Evolutionary conservation across 1,284 basidiomycete species (phyloP).

Genomic region (Trichosporon coremiiforme): DNA sequence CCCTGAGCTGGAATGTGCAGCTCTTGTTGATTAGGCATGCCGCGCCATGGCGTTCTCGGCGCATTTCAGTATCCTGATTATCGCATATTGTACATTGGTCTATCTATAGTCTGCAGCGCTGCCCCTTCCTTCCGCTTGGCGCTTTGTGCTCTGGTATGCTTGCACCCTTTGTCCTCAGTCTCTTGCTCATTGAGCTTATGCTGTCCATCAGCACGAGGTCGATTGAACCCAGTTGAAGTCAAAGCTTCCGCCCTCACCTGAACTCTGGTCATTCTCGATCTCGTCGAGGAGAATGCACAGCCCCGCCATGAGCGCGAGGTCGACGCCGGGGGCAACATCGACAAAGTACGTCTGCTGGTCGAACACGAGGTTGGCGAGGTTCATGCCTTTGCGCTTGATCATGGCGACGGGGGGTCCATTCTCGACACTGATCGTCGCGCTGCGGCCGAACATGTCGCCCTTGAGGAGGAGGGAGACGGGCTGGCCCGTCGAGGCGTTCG

Average conservation of each 20-base stretch:
- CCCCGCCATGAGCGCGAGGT: slow-evolving; percentile 56
- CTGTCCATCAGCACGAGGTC: too few species aligned
- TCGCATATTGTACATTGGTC: not conserved
- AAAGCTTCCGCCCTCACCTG: not conserved
- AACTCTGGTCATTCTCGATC: slow-evolving; percentile 41
- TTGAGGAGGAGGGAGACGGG: slow-evolving; percentile 39
- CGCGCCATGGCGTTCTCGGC: not conserved
- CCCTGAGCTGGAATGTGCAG: not conserved
- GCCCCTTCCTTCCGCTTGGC: too few species aligned
- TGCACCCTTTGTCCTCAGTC: too few species aligned
- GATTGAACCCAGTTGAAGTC: too few species aligned
- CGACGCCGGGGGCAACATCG: slow-evolving; percentile 56
- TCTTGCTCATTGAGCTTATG: too few species aligned
- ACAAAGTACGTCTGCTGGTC: slow-evolving; percentile 55
- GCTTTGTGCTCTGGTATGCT: too few species aligned
- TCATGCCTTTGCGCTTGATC: slow-evolving; percentile 47
- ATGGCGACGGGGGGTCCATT: slow-evolving; percentile 46
- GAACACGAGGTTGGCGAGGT: slow-evolving; percentile 42
- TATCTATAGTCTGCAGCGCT: not conserved
- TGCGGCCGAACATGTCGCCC: slow-evolving; percentile 51
- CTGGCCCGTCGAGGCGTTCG: slow-evolving; percentile 39
- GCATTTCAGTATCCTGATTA: not conserved
- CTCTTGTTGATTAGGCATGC: not conserved
- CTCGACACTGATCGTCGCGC: slow-evolving; percentile 42
- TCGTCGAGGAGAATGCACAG: slow-evolving; percentile 58